Percentiles rank a stretch among this genome's conserved stretches.
Evolutionary conservation across 306 rosid species (phyloP).

Genomic region (Dalbergia cultrata): DNA sequence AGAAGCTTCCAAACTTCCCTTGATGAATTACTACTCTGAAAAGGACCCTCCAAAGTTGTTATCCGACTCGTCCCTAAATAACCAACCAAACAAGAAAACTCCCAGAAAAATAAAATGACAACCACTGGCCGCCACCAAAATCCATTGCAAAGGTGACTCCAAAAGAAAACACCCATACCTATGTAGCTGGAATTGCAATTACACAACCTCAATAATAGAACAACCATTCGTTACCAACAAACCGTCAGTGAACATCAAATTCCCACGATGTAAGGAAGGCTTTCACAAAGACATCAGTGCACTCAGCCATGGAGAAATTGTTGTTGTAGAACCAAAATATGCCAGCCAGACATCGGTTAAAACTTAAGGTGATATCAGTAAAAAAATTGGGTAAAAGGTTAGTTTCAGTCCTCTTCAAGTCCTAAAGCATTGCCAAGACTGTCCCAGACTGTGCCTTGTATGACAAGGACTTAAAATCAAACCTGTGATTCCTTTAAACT

Average conservation of each 20-base stretch:
- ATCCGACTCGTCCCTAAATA: slow-evolving; percentile 33
- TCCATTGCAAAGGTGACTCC: slow-evolving; percentile 37
- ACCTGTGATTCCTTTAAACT: slow-evolving; percentile 46
- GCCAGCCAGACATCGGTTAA: slow-evolving; percentile 48
- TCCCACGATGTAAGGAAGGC: slow-evolving; percentile 47
- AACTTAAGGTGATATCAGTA: slow-evolving; percentile 39
- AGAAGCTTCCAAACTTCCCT: slow-evolving; percentile 6
- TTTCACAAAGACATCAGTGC: slow-evolving; percentile 39
- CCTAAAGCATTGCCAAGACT: slow-evolving; percentile 22
- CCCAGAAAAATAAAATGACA: slow-evolving; percentile 40
- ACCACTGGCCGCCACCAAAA: slow-evolving; percentile 42
- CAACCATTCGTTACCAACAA: slow-evolving; percentile 46
- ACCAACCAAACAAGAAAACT: slow-evolving; percentile 22
- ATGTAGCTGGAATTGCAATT: slow-evolving; percentile 11
- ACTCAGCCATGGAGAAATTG: slow-evolving; percentile 48
- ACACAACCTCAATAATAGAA: slow-evolving; percentile 37
- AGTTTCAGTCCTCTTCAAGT: slow-evolving; percentile 43
- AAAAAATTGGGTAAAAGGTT: slow-evolving; percentile 37
- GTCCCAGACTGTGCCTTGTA: slow-evolving; percentile 19
- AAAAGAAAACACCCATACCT: slow-evolving; percentile 6
- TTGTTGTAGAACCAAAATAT: slow-evolving; percentile 43
- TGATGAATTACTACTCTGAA: slow-evolving; percentile 41
- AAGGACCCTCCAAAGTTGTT: slow-evolving; percentile 36
- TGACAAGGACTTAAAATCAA: slow-evolving; percentile 37
- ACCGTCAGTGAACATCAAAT: slow-evolving; percentile 41